A percentile compares a stretch with the other conserved stretches of the same genome.
phyloP scores from a whole-genome alignment of 805 yeast species.

The Jamesozyma gamospora region DNA sequence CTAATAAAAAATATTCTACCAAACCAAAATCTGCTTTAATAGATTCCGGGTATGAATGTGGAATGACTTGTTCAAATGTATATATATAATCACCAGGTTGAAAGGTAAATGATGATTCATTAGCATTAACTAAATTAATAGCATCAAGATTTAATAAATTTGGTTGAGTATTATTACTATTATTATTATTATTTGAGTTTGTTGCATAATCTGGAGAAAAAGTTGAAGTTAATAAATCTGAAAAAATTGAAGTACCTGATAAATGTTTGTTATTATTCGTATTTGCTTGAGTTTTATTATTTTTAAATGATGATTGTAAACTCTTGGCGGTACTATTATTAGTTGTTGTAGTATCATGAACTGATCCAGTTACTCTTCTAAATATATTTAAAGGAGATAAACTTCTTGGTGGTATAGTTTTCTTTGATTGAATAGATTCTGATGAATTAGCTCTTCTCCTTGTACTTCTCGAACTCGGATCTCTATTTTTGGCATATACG shows the following conservation, averaged over 20 bases:
- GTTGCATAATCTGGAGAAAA: conserved; percentile 5
- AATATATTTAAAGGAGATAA: conserved; percentile 24
- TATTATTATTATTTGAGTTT: background rate
- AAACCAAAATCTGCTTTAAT: conserved; percentile 71
- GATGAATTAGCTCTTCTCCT: conserved; percentile 7
- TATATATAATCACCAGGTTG: conserved; percentile 87
- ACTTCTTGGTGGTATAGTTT: conserved; percentile 11
- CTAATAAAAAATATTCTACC: conserved; percentile 61
- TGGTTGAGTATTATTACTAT: background rate
- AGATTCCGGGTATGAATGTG: conserved; percentile 74
- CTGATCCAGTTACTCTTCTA: conserved; percentile 20
- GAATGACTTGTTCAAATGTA: conserved; percentile 83
- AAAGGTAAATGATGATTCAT: conserved; percentile 36
- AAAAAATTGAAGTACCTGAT: conserved; percentile 17
- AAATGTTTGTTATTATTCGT: conserved; percentile 1
- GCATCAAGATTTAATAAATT: background rate
- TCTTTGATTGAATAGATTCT: conserved; percentile 1
- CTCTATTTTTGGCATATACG: background rate
- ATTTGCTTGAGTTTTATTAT: background rate
- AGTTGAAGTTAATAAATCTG: conserved; percentile 18
- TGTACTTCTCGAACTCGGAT: background rate
- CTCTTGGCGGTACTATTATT: background rate
- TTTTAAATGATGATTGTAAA: background rate
- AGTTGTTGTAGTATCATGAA: background rate
- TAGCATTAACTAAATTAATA: background rate